These are phyloP conservation scores for Croton setiger DNA, from an alignment of 441 rosid species.

Conservation along the genomic window DNA sequence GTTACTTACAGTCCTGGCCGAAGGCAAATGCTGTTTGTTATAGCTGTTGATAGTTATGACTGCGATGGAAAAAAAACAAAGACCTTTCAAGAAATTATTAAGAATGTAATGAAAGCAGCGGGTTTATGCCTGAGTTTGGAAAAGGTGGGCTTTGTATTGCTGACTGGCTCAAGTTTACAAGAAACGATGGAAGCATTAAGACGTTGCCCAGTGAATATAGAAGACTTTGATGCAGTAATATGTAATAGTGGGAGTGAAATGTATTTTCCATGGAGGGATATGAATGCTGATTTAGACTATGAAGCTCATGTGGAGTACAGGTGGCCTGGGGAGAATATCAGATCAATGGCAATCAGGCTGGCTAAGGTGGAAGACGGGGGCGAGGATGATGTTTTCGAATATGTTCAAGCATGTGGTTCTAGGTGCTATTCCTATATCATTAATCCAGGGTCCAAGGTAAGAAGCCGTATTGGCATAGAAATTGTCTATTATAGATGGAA, in stretches of 20 bases:
- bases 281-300: slow-evolving; percentile 63
- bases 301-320: slow-evolving; percentile 76
- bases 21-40: slow-evolving; percentile 72
- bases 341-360: slow-evolving; percentile 48
- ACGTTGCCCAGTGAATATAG: slow-evolving; percentile 48
- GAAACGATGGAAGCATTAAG: slow-evolving; percentile 57
- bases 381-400: slow-evolving; percentile 52
- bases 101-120: slow-evolving; percentile 63
- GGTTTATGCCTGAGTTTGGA: slow-evolving; percentile 42
- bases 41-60: slow-evolving; percentile 61
- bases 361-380: slow-evolving; percentile 48
- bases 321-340: slow-evolving; percentile 83
- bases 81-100: slow-evolving; percentile 45
- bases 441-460: slow-evolving; percentile 69
- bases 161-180: slow-evolving; percentile 60
- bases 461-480: slow-evolving; percentile 10
- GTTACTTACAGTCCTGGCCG: slow-evolving; percentile 59
- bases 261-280: slow-evolving; percentile 78
- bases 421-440: slow-evolving; percentile 64
- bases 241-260: slow-evolving; percentile 84
- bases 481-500: background rate
- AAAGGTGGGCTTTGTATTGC: slow-evolving; percentile 59
- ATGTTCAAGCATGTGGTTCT: slow-evolving; percentile 43
- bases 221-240: slow-evolving; percentile 76
- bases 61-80: slow-evolving; percentile 41